Percentiles rank a stretch among this genome's conserved stretches.
Conservation (phyloP, 2,329 filamentous ascomycete genomes). For the Leptographium lundbergii region DNA sequence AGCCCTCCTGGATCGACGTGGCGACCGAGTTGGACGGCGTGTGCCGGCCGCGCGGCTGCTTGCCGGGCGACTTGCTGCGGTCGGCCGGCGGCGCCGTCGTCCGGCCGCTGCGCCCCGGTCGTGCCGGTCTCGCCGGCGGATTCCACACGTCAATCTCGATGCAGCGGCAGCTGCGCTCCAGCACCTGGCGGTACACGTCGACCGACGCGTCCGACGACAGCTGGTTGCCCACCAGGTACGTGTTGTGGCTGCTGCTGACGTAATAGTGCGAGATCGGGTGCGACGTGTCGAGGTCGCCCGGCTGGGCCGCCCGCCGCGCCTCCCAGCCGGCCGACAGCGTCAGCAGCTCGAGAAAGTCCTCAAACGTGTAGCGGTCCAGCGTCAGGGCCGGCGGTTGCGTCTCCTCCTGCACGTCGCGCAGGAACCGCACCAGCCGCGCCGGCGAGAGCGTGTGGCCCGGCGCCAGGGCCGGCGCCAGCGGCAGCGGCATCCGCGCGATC, state of each 20-base stretch:
- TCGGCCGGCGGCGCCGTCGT: constrained; percentile 12
- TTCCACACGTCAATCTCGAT: constrained; percentile 96
- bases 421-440: constrained; percentile 32
- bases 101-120: constrained; percentile 18
- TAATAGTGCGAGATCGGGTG: constrained; percentile 79
- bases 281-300: constrained; percentile 41
- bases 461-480: not conserved
- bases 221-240: constrained; percentile 81
- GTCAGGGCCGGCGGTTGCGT: constrained; percentile 17
- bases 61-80: constrained; percentile 25
- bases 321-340: constrained; percentile 28
- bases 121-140: constrained; percentile 34
- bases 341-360: constrained; percentile 39
- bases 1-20: constrained; percentile 26
- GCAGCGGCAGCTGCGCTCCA: constrained; percentile 69
- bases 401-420: constrained; percentile 38
- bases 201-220: constrained; percentile 64
- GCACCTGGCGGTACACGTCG: constrained; percentile 63
- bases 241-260: constrained; percentile 91
- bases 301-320: constrained; percentile 21
- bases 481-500: constrained; percentile 5
- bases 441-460: constrained; percentile 17
- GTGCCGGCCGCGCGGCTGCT: constrained; percentile 22
- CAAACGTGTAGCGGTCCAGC: constrained; percentile 29
- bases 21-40: constrained; percentile 24